These are phyloP conservation scores for Diaporthe longicolla DNA, from an alignment of 2,329 filamentous ascomycete species.

Conservation along the genomic window DNA sequence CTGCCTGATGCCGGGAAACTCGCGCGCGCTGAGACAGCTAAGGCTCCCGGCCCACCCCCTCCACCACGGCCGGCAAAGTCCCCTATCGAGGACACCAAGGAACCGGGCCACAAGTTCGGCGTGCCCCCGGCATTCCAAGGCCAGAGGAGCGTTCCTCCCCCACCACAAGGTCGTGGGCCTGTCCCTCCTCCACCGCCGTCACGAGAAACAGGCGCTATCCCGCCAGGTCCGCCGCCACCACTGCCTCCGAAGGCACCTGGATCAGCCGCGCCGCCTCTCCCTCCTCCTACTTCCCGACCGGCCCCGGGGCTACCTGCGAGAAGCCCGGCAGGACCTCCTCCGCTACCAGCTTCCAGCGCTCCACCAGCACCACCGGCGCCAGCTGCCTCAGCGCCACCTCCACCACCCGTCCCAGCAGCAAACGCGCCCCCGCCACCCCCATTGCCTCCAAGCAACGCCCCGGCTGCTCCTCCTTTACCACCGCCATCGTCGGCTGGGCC, in stretches of 20 bases:
- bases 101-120: constrained; percentile 72
- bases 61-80: constrained; percentile 79
- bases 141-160: constrained; percentile 78
- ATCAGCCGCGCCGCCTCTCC: constrained; percentile 62
- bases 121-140: constrained; percentile 86
- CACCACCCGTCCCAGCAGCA: constrained; percentile 54
- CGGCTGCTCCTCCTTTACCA: constrained; percentile 57
- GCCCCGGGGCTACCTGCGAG: constrained; percentile 61
- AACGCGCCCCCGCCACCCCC: constrained; percentile 56
- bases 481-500: constrained; percentile 53
- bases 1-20: constrained; percentile 92
- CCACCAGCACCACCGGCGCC: constrained; percentile 56
- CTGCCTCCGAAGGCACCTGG: constrained; percentile 64
- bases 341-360: constrained; percentile 47
- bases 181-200: constrained; percentile 80
- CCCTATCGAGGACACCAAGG: constrained; percentile 76
- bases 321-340: constrained; percentile 52
- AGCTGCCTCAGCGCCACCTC: constrained; percentile 49
- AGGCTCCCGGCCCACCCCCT: constrained; percentile 72
- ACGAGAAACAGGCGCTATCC: constrained; percentile 50
- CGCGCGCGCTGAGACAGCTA: constrained; percentile 69
- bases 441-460: constrained; percentile 51
- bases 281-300: constrained; percentile 66
- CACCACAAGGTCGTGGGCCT: constrained; percentile 78
- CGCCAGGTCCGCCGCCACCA: constrained; percentile 57